A percentile compares a stretch with the other conserved stretches of the same genome.
phyloP scores from a whole-genome alignment of 805 yeast species.

The Ogataea allantospora region DNA sequence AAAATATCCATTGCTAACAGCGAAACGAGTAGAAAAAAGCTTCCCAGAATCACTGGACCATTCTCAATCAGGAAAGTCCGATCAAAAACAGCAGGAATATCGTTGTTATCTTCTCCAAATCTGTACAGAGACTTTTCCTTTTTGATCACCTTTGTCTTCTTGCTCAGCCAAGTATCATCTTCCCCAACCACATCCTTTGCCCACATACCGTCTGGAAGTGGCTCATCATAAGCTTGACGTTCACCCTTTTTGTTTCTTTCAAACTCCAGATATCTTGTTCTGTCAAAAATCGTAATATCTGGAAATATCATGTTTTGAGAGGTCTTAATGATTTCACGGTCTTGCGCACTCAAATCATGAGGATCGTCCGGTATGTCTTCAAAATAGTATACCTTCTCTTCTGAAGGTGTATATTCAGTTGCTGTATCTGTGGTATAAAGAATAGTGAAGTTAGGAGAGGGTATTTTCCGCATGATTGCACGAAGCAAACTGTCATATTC shows the following conservation, averaged over 20 bases:
- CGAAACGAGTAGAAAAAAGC: constrained; percentile 6
- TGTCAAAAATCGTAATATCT: constrained; percentile 51
- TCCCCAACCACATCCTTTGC: constrained; percentile 25
- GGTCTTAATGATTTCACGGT: constrained; percentile 23
- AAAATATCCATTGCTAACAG: constrained; percentile 13
- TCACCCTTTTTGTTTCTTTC: constrained; percentile 52
- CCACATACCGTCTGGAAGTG: constrained; percentile 31
- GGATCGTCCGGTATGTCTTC: constrained; percentile 36
- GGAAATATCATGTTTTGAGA: constrained; percentile 47
- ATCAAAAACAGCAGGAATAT: constrained; percentile 38
- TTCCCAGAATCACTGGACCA: constrained; percentile 31
- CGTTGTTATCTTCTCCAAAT: constrained; percentile 30
- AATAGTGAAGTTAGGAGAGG: constrained; percentile 69
- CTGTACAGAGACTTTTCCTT: constrained; percentile 23
- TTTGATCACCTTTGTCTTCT: constrained; percentile 22
- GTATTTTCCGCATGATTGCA: constrained; percentile 60
- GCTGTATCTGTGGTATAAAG: constrained; percentile 49
- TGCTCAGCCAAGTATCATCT: constrained; percentile 33
- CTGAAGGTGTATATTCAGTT: constrained; percentile 21
- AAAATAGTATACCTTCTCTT: constrained; percentile 16
- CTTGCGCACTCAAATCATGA: constrained; percentile 31
- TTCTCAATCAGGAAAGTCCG: constrained; percentile 49
- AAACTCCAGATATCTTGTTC: constrained; percentile 46
- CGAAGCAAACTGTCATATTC: constrained; percentile 41
- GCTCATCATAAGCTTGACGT: constrained; percentile 30